Evolutionary conservation across 129 eudicot genomes (phyloP).

Genomic region (Lactuca saligna): DNA sequence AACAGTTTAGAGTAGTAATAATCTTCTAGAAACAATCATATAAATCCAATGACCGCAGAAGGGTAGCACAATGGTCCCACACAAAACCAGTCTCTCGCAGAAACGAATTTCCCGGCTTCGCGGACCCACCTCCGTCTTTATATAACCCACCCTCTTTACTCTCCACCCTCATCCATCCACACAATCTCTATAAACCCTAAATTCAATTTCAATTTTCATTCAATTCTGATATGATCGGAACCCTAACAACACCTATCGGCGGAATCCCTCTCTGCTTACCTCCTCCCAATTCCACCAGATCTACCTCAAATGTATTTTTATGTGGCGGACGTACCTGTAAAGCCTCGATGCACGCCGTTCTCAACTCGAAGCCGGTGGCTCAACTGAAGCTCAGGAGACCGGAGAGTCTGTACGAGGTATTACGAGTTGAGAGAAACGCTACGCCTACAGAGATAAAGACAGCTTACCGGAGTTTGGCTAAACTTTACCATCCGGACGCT

Average conservation of each 20-base stretch:
- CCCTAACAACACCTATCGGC: slow-evolving; percentile 8
- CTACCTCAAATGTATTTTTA: background rate
- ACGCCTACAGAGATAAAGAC: slow-evolving; percentile 66
- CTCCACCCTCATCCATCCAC: background rate
- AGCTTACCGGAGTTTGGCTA: slow-evolving; percentile 77
- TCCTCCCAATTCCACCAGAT: slow-evolving; percentile 5
- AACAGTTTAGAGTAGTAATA: background rate
- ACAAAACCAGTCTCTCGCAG: background rate
- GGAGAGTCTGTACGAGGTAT: slow-evolving; percentile 56
- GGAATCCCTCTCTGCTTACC: slow-evolving; percentile 6
- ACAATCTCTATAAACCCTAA: background rate
- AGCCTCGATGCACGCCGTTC: slow-evolving; percentile 34
- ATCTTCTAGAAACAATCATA: background rate
- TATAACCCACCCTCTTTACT: background rate
- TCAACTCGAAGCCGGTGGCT: slow-evolving; percentile 21
- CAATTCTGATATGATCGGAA: slow-evolving; percentile 19
- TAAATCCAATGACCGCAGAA: background rate
- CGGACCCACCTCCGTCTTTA: background rate
- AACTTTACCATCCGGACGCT: slow-evolving; percentile 87
- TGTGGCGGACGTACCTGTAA: background rate
- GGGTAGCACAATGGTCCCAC: background rate
- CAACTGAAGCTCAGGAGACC: slow-evolving; percentile 1
- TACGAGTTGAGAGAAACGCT: slow-evolving; percentile 58
- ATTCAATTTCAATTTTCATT: background rate
- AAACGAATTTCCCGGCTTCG: background rate